phyloP scores from a whole-genome alignment of 495 filamentous ascomycete species.

The Podospora appendiculata region DNA sequence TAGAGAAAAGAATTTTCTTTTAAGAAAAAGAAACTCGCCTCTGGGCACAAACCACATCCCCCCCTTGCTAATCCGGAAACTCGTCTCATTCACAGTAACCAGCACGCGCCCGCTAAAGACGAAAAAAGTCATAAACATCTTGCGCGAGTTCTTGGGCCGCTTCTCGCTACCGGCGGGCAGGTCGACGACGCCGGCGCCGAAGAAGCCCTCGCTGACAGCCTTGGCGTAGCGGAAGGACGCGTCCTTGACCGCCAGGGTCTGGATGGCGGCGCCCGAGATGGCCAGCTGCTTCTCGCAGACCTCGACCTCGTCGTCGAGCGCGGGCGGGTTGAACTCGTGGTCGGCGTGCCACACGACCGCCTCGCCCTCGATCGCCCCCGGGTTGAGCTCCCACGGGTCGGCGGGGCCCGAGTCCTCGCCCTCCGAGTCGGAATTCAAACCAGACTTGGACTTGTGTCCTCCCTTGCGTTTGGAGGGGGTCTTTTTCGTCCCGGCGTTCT shows the following conservation, averaged over 20 bases:
- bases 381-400: conserved; percentile 43
- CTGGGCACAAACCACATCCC: conserved; percentile 89
- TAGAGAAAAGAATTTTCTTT: neutral
- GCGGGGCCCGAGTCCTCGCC: conserved; percentile 40
- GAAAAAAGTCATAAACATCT: conserved; percentile 95
- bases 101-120: conserved; percentile 68
- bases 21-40: conserved; percentile 52
- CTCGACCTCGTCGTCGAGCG: conserved; percentile 38
- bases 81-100: conserved; percentile 72
- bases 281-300: conserved; percentile 60
- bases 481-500: no score
- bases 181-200: conserved; percentile 83
- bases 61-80: conserved; percentile 75
- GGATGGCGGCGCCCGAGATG: conserved; percentile 64
- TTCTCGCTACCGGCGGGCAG: conserved; percentile 75
- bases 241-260: conserved; percentile 65
- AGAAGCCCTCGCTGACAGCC: conserved; percentile 72
- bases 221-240: conserved; percentile 81
- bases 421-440: conserved; percentile 13
- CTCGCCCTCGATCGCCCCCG: conserved; percentile 38
- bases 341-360: conserved; percentile 39
- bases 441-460: neutral
- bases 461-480: neutral
- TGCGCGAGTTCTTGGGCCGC: conserved; percentile 78
- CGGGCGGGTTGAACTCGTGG: conserved; percentile 31